Percentiles rank a stretch among this genome's conserved stretches.
phyloP scores from a whole-genome alignment of 192 early-diverging fungal species.

The Backusella psychrophila region DNA sequence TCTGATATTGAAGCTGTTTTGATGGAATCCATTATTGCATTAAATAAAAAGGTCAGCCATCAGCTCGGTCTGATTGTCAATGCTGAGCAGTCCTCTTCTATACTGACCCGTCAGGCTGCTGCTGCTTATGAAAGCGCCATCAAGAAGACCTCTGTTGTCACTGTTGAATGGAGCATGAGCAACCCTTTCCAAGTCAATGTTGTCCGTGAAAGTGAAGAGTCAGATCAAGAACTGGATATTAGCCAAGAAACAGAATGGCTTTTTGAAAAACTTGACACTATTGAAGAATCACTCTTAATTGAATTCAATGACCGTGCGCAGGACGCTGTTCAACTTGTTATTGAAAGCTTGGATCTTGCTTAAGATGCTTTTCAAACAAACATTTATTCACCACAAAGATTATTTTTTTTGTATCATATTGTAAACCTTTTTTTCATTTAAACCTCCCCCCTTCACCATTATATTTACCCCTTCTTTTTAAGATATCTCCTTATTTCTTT shows the following conservation, averaged over 20 bases:
- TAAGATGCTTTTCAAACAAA: not conserved
- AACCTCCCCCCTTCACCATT: not conserved
- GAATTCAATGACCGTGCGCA: constrained; percentile 10
- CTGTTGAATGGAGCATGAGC: constrained; percentile 9
- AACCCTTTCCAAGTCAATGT: constrained; percentile 10
- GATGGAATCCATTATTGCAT: not conserved
- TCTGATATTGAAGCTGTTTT: not conserved
- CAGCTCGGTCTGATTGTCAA: constrained; percentile 25
- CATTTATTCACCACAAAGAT: not conserved
- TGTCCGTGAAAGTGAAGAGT: not conserved
- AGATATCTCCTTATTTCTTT: not conserved
- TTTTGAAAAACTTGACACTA: not conserved
- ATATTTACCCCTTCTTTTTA: not conserved
- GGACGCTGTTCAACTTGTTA: constrained; percentile 5
- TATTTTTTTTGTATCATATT: not conserved
- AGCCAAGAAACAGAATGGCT: constrained; percentile 6
- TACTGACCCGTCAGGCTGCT: constrained; percentile 10
- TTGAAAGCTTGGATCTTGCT: constrained; percentile 8
- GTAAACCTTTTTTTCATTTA: not conserved
- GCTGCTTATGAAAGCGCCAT: not conserved
- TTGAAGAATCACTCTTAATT: not conserved
- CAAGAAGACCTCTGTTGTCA: not conserved
- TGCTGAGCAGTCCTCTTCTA: constrained; percentile 14
- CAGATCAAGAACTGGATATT: not conserved
- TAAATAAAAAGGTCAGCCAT: constrained; percentile 20